Evolutionary conservation across 306 rosid species (phyloP), one percentile per base, ranked within the genome.

Genomic region (Cicer arietinum): DNA sequence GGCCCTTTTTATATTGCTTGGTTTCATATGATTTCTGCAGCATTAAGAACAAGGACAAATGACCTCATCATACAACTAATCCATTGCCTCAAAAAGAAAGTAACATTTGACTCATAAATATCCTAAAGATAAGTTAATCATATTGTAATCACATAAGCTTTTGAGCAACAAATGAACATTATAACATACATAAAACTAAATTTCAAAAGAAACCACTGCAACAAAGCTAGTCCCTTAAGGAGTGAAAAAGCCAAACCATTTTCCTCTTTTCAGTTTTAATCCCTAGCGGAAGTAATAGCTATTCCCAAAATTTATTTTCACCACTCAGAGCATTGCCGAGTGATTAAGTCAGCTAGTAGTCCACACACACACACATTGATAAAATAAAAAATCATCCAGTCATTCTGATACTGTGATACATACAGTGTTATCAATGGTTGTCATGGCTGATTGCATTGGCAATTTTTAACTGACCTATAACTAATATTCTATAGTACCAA

Each of bases 1-100:
- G 84, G 40, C 98, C 99, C 88, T 88, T 95, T 82, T 95, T 95
- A 75, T 95, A 95, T 76, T 95, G 99, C 80, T 95, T 95, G 44
- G 98, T 95, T 85, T 95, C 99, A 69, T 95, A 95, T 37, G 97
- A 92, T 95, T 90, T 95, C 99, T 95, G 87, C 86, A 79, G 61
- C 48, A 35, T 53, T 8, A 40, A 17, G 47, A 76, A 59, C 18
- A 62, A 62, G 11, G 22, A 80, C 67, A 67, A 43, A 76, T 40
- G 48, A 79, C 77, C 7, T 60, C 71, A 59, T n/a, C 56, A 6
- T 67, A 72, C 73, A 54, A 35, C 30, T 75, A 47, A 44, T 37
- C 54, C 50, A 14, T n/a, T 40, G 35, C 72, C 76, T 10, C 77
- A 16, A 75, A 61, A 48, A 59, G 3, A 13, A 18, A 50, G 58